A percentile compares a stretch with the other conserved stretches of the same genome.
These are phyloP conservation scores for Cryphonectria carpinicola DNA, from an alignment of 2,329 filamentous ascomycete genomes.

Conservation along the genomic window DNA sequence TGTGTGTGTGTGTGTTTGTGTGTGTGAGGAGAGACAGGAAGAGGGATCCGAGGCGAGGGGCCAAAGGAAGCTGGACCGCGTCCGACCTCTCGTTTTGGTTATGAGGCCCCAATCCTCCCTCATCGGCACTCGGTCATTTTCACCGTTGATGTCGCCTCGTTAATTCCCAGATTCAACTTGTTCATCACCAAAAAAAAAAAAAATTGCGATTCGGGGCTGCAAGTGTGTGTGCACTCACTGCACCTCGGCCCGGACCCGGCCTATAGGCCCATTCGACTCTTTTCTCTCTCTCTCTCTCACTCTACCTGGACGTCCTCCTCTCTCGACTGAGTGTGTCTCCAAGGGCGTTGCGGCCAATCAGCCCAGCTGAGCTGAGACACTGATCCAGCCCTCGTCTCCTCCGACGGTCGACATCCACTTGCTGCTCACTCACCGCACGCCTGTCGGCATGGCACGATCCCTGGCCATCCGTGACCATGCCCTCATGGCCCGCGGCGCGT, in stretches of 20 bases:
- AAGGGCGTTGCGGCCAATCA: constrained; percentile 18
- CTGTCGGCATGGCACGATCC: constrained; percentile 21
- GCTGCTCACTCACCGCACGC: neutral
- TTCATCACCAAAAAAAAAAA: constrained; percentile 2
- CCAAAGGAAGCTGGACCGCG: neutral
- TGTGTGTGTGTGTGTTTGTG: too few relatives aligned
- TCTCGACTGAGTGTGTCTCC: neutral
- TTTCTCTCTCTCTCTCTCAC: neutral
- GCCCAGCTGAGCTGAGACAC: constrained; percentile 19
- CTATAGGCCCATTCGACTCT: constrained; percentile 3
- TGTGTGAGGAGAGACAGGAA: constrained; percentile 3
- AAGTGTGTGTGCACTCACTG: neutral
- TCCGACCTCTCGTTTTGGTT: constrained; percentile 12
- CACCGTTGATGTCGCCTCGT: constrained; percentile 19
- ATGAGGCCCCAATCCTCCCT: constrained; percentile 22
- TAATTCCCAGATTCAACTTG: neutral
- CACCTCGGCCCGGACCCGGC: constrained; percentile 6
- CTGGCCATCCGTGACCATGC: constrained; percentile 25
- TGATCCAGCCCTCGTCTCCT: constrained; percentile 7
- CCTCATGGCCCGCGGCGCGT: constrained; percentile 27
- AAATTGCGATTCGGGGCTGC: neutral
- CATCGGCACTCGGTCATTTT: constrained; percentile 24
- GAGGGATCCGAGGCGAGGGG: constrained; percentile 9
- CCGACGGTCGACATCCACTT: constrained; percentile 17
- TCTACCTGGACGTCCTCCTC: neutral